Conservation (phyloP, 805 yeast genomes). For the Wickerhamomyces bisporus region DNA sequence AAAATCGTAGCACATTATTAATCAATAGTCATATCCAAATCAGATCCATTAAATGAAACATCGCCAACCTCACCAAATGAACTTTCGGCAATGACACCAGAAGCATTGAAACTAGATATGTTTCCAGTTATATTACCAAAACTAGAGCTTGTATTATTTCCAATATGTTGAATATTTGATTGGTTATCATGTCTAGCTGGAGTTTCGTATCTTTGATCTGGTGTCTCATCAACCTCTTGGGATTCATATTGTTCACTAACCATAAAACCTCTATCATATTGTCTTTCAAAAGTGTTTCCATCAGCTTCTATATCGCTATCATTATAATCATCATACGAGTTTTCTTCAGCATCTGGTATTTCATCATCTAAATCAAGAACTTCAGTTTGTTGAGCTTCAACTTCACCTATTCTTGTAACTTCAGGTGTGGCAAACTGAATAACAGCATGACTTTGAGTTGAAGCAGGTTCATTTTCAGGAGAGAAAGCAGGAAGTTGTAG, state of each 20-base stretch:
- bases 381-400: slow-evolving; percentile 11
- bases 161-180: slow-evolving; percentile 1
- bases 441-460: background rate
- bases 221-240: slow-evolving; percentile 7
- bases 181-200: slow-evolving; percentile 7
- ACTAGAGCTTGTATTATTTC: background rate
- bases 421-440: slow-evolving; percentile 1
- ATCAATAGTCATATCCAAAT: slow-evolving; percentile 41
- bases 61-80: slow-evolving; percentile 18
- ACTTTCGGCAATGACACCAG: slow-evolving; percentile 3
- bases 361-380: slow-evolving; percentile 37
- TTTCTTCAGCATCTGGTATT: slow-evolving; percentile 36
- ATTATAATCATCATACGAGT: slow-evolving; percentile 30
- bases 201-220: slow-evolving; percentile 10
- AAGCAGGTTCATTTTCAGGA: background rate
- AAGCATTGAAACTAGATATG: slow-evolving; percentile 3
- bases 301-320: slow-evolving; percentile 20
- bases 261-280: slow-evolving; percentile 23
- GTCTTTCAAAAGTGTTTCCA: slow-evolving; percentile 17
- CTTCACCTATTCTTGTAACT: background rate
- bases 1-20: slow-evolving; percentile 10
- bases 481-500: background rate
- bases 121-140: background rate
- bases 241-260: slow-evolving; percentile 22
- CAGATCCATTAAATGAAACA: slow-evolving; percentile 29